These are phyloP conservation scores for Sordariomycetes sp. DNA, from an alignment of 2,329 filamentous ascomycete species.

Conservation along the genomic window DNA sequence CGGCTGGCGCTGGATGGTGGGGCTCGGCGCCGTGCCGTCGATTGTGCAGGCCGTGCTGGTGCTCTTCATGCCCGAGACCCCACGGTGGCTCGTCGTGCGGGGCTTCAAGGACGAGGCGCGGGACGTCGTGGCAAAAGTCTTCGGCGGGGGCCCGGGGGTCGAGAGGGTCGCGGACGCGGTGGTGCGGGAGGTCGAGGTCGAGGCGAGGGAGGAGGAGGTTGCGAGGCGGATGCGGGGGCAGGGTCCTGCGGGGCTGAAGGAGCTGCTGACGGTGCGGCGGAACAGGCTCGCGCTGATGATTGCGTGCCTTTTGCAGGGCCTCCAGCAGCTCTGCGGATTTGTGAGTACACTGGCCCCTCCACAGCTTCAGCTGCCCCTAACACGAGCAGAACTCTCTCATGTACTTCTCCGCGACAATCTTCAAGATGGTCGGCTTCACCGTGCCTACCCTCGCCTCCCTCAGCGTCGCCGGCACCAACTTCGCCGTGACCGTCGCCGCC, in stretches of 20 bases:
- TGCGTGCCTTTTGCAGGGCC: conserved; percentile 72
- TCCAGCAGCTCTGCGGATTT: conserved; percentile 84
- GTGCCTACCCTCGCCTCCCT: conserved; percentile 71
- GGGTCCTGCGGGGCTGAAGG: conserved; percentile 21
- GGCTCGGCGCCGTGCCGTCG: conserved; percentile 68
- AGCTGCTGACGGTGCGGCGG: conserved; percentile 42
- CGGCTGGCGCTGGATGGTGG: conserved; percentile 89
- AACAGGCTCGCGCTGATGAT: conserved; percentile 69
- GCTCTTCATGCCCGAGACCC: conserved; percentile 71
- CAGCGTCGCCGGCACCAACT: conserved; percentile 72
- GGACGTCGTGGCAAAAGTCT: conserved; percentile 50
- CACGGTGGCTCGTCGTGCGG: conserved; percentile 69
- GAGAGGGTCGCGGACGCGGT: conserved; percentile 40
- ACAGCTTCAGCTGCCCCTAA: neutral
- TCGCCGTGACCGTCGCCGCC: conserved; percentile 63
- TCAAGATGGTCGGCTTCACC: conserved; percentile 62
- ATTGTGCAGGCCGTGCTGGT: conserved; percentile 56
- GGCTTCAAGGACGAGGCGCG: conserved; percentile 49
- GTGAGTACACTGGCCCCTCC: conserved; percentile 26
- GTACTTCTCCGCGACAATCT: conserved; percentile 82
- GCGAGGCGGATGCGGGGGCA: conserved; percentile 21
- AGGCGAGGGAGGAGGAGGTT: conserved; percentile 59
- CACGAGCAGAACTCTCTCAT: conserved; percentile 64
- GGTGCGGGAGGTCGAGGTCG: conserved; percentile 56
- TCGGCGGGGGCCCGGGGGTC: conserved; percentile 32